phyloP scores from a whole-genome alignment of 2,329 filamentous ascomycete species.

The Alternaria tenuissima region DNA sequence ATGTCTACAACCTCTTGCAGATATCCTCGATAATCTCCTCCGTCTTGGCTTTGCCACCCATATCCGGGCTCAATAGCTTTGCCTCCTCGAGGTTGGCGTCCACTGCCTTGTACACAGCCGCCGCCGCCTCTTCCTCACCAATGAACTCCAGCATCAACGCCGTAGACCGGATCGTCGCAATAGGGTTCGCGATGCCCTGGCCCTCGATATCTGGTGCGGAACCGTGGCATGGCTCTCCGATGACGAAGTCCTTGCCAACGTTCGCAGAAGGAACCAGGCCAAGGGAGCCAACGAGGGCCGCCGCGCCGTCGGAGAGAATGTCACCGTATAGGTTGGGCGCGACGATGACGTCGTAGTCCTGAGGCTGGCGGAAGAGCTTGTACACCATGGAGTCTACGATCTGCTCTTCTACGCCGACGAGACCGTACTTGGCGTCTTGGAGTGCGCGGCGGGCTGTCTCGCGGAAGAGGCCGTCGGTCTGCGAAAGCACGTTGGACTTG shows the following conservation, averaged over 20 bases:
- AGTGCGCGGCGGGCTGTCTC: slow-evolving; percentile 78
- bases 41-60: slow-evolving; percentile 87
- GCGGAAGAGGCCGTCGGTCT: slow-evolving; percentile 96
- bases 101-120: slow-evolving; percentile 88
- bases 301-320: slow-evolving; percentile 93
- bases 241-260: slow-evolving; percentile 91
- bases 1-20: slow-evolving; percentile 56
- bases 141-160: slow-evolving; percentile 97
- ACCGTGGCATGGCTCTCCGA: slow-evolving; percentile 97
- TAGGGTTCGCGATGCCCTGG: slow-evolving; percentile 91
- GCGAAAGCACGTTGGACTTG: slow-evolving; percentile 96
- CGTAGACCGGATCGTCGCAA: slow-evolving; percentile 89
- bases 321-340: slow-evolving; percentile 98
- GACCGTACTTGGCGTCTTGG: slow-evolving; percentile 67
- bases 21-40: slow-evolving; percentile 89
- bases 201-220: slow-evolving; percentile 96
- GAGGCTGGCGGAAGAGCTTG: slow-evolving; percentile 97
- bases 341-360: slow-evolving; percentile 96
- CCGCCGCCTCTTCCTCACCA: slow-evolving; percentile 84
- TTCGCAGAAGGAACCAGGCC: slow-evolving; percentile 95
- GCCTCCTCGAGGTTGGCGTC: slow-evolving; percentile 89
- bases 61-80: slow-evolving; percentile 82
- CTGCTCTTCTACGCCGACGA: slow-evolving; percentile 85
- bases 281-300: slow-evolving; percentile 88
- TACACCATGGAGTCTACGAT: slow-evolving; percentile 99